These are phyloP conservation scores for Mycena kentingensis DNA, from an alignment of 768 basidiomycete species.

Conservation along the genomic window DNA sequence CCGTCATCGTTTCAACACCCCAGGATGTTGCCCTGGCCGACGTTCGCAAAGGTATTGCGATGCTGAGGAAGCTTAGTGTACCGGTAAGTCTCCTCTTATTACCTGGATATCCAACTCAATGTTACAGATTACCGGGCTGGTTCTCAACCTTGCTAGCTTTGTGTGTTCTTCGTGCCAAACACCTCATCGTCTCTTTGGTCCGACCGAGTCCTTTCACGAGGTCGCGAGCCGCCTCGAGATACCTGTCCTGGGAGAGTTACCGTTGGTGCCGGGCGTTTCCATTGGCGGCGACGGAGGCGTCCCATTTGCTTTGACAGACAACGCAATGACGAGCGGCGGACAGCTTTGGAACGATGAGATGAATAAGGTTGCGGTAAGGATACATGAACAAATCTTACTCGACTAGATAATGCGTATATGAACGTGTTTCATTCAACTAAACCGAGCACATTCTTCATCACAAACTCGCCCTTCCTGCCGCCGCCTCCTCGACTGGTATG, in stretches of 20 bases:
- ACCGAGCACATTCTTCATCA: constrained; percentile 69
- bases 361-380: background rate
- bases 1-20: constrained; percentile 93
- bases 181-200: constrained; percentile 70
- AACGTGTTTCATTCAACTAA: constrained; percentile 37
- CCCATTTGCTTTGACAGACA: constrained; percentile 40
- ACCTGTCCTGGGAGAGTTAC: constrained; percentile 76
- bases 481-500: constrained; percentile 47
- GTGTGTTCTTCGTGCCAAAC: constrained; percentile 72
- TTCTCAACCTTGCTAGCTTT: constrained; percentile 89
- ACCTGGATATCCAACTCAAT: background rate
- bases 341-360: background rate
- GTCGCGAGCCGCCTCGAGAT: constrained; percentile 61
- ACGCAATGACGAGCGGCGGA: background rate
- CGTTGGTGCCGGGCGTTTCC: constrained; percentile 77
- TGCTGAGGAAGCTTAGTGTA: constrained; percentile 86
- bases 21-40: constrained; percentile 93
- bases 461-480: constrained; percentile 75
- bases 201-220: constrained; percentile 60
- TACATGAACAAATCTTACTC: background rate
- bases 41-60: constrained; percentile 88
- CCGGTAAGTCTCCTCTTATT: constrained; percentile 58
- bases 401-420: background rate
- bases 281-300: constrained; percentile 68
- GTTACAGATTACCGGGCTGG: constrained; percentile 75